phyloP scores from a whole-genome alignment of 2,329 filamentous ascomycete genomes.

The Scedosporium minutisporum region DNA sequence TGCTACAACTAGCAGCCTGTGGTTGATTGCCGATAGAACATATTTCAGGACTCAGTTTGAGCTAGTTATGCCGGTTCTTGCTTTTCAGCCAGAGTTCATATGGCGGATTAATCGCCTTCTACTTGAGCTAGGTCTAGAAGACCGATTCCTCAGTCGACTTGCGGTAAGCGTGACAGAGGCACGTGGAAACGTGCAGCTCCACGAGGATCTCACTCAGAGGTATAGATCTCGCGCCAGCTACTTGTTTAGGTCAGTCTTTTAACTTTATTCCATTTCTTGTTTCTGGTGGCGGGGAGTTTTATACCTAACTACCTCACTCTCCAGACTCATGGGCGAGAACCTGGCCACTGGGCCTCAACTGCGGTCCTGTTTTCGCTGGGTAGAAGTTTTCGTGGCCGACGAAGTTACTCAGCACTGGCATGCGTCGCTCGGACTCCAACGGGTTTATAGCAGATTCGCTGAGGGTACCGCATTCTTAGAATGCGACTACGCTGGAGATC shows the following conservation, averaged over 20 bases:
- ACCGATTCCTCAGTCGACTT: slow-evolving; percentile 4
- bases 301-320: background rate
- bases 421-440: slow-evolving; percentile 1
- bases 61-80: slow-evolving; percentile 3
- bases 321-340: slow-evolving; percentile 5
- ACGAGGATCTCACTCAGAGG: background rate
- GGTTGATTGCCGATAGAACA: slow-evolving; percentile 9
- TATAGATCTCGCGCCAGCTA: slow-evolving; percentile 3
- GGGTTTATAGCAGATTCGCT: slow-evolving; percentile 1
- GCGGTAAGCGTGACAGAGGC: slow-evolving; percentile 6
- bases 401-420: slow-evolving; percentile 6
- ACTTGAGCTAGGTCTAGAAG: background rate
- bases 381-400: slow-evolving; percentile 4
- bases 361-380: background rate
- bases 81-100: slow-evolving; percentile 3
- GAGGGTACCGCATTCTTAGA: slow-evolving; percentile 7
- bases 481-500: slow-evolving; percentile 4
- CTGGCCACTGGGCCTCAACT: slow-evolving; percentile 1
- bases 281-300: background rate
- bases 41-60: slow-evolving; percentile 2
- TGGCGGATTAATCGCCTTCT: slow-evolving; percentile 5
- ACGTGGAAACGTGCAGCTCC: background rate
- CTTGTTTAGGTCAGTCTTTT: slow-evolving; percentile 5
- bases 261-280: background rate
- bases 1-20: background rate